Conservation (phyloP, 2,329 filamentous ascomycete species). For the Microdochium nivale region DNA sequence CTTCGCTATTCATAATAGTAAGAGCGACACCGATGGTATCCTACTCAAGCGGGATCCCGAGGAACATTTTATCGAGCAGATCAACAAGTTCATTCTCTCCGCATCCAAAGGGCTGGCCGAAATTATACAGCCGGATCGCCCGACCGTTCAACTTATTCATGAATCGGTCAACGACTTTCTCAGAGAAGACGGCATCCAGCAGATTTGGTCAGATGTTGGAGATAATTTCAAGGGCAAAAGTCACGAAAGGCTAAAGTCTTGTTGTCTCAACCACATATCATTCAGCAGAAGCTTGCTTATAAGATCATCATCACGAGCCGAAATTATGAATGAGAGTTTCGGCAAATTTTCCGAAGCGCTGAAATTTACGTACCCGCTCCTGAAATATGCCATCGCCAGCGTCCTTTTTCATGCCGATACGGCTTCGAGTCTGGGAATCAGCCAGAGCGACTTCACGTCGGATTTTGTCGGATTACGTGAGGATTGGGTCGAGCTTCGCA, state of each 20-base stretch:
- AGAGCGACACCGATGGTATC: background rate
- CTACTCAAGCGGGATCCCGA: slow-evolving; percentile 17
- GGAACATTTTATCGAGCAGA: slow-evolving; percentile 5
- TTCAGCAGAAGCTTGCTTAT: slow-evolving; percentile 8
- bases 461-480: slow-evolving; percentile 11
- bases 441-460: slow-evolving; percentile 22
- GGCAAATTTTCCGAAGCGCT: slow-evolving; percentile 9
- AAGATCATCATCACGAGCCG: slow-evolving; percentile 8
- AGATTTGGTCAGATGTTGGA: slow-evolving; percentile 19
- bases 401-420: slow-evolving; percentile 30
- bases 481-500: slow-evolving; percentile 21
- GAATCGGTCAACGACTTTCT: slow-evolving; percentile 41
- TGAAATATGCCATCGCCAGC: slow-evolving; percentile 32
- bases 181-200: slow-evolving; percentile 20
- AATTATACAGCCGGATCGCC: slow-evolving; percentile 18
- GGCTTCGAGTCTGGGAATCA: slow-evolving; percentile 17
- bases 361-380: slow-evolving; percentile 27
- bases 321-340: slow-evolving; percentile 6
- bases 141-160: slow-evolving; percentile 43
- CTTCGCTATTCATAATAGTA: slow-evolving; percentile 10
- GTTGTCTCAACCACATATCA: slow-evolving; percentile 30
- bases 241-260: slow-evolving; percentile 35
- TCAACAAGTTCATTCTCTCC: slow-evolving; percentile 24
- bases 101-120: slow-evolving; percentile 44
- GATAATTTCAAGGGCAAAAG: slow-evolving; percentile 21